Base-by-base conservation (phyloP, 2,329 filamentous ascomycete genomes). In the Pyrenochaeta sp. region DNA sequence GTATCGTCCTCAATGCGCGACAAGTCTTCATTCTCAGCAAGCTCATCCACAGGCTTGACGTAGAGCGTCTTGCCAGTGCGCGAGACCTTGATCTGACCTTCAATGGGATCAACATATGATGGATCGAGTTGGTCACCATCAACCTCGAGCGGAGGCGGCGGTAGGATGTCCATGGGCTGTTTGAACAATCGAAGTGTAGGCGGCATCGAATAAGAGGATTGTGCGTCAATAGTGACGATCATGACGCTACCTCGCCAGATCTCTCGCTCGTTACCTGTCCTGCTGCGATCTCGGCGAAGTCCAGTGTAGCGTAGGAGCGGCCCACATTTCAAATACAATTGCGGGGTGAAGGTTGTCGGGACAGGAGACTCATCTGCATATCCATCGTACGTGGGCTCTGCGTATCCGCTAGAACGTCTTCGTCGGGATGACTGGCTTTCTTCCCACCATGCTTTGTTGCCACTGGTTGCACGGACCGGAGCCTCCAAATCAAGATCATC, bases 211-310 rank as follows among this genome's bases (percentile, higher is more conserved):
- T 97, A 97, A 0, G 90, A 91, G 2, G 94, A 98, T 40, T 90
- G 86, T 1, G 87, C 85, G 72, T 99, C 94, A 51, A 88, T 85
- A 0, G 95, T 98, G 24, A 99, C 93, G 68, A 99, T 97, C 92
- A 99, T 93, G 56, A 98, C 85, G 59, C 88, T 96, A 5, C 95
- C 95, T 75, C 93, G 88, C 95, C 95, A 99, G 22, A 94, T 88
- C 68, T 97, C 92, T 50, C 88, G 86, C 43, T 92, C 88, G 64
- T 72, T 59, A 42, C 62, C 72, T 75, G 65, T 74, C n/a, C 61
- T 62, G 50, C 58, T 71, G 22, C 60, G 67, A 47, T 96, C 87
- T 39, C 83, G 83, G 40, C 90, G 87, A 42, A 97, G 87, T 22
- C 96, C 95, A 54, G 90, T 94, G 75, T 96, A 99, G 58, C 95